Conservation (phyloP, 345 rosid genomes). For the Hibiscus trionum region DNA sequence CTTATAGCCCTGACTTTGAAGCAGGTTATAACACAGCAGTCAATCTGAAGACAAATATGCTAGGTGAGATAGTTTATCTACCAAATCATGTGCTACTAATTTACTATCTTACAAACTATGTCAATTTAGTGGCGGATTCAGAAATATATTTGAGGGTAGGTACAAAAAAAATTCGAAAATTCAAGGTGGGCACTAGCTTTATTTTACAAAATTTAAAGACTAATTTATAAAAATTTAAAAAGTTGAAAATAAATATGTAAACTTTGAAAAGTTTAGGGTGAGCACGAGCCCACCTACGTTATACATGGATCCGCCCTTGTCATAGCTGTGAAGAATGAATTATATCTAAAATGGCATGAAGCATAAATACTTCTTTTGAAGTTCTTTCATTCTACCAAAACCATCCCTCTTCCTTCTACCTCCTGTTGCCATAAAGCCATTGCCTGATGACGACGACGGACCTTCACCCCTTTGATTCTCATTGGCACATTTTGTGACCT, state of each 20-base stretch:
- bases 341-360: constrained; percentile 28
- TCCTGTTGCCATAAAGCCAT: neutral
- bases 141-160: too few species aligned
- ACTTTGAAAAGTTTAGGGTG: too few species aligned
- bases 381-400: constrained; percentile 18
- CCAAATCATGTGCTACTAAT: neutral
- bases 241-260: too few species aligned
- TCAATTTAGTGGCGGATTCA: too few species aligned
- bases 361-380: constrained; percentile 34
- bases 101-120: neutral
- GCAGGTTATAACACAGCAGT: neutral
- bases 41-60: neutral
- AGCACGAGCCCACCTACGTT: too few species aligned
- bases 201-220: too few species aligned
- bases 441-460: constrained; percentile 14
- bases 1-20: neutral
- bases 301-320: too few species aligned
- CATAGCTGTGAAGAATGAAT: constrained; percentile 5
- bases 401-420: constrained; percentile 18
- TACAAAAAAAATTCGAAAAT: too few species aligned
- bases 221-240: too few species aligned
- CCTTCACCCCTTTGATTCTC: constrained; percentile 12
- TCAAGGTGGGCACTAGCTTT: too few species aligned
- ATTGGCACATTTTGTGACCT: neutral
- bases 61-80: too few species aligned